Conservation (phyloP, 1,284 basidiomycete genomes). For the Grifola frondosa region DNA sequence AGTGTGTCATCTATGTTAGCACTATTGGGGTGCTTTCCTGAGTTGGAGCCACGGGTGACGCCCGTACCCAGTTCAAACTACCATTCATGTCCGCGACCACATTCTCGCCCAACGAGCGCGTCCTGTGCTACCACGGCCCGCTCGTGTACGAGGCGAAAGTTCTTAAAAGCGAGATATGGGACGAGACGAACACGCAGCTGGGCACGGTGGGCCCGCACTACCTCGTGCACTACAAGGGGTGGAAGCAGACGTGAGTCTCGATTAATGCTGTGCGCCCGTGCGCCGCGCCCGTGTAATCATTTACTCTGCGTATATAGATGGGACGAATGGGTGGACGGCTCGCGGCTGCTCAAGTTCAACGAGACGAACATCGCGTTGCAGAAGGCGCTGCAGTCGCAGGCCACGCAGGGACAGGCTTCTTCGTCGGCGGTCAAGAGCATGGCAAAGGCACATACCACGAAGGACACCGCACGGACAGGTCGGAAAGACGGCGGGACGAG, state of each 20-base stretch:
- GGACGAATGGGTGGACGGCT: constrained; percentile 96
- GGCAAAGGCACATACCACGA: constrained; percentile 35
- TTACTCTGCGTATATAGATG: constrained; percentile 65
- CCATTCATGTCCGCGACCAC: constrained; percentile 24
- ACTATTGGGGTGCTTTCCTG: too few species aligned
- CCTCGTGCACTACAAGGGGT: constrained; percentile 98
- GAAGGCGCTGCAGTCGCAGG: constrained; percentile 43
- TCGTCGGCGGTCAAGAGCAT: constrained; percentile 26
- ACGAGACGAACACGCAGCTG: constrained; percentile 65
- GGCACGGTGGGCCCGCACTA: constrained; percentile 81
- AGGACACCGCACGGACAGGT: constrained; percentile 37
- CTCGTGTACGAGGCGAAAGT: constrained; percentile 96
- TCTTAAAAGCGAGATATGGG: constrained; percentile 78
- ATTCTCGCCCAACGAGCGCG: constrained; percentile 69
- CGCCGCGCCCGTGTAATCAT: too few species aligned
- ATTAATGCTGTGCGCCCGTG: constrained; percentile 1
- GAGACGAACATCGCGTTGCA: constrained; percentile 85
- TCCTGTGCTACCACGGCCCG: constrained; percentile 92
- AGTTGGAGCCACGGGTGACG: too few species aligned
- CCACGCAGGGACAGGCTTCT: constrained; percentile 26
- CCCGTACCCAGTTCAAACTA: too few species aligned
- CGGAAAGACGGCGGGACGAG: constrained; percentile 50
- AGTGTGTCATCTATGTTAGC: too few species aligned
- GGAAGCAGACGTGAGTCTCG: constrained; percentile 92
- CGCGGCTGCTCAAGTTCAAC: constrained; percentile 84